phyloP scores from a whole-genome alignment of 2,329 filamentous ascomycete genomes.

The Colletotrichum agaves region DNA sequence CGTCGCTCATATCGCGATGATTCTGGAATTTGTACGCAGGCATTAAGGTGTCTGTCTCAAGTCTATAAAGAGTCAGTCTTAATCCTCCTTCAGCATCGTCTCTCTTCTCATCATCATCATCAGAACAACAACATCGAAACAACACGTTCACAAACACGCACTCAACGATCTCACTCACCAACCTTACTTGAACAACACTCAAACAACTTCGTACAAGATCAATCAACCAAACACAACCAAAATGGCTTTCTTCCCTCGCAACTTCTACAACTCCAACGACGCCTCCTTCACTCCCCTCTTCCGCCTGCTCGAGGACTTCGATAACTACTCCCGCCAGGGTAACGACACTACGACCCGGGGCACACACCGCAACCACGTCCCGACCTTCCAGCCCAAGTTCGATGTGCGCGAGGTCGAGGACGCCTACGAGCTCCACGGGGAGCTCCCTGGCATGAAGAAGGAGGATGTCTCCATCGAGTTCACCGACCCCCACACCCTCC shows the following conservation, averaged over 20 bases:
- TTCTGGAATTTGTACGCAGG: conserved; percentile 45
- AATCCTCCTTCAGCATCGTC: conserved; percentile 36
- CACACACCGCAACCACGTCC: conserved; percentile 46
- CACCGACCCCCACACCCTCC: conserved; percentile 78
- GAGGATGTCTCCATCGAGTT: conserved; percentile 83
- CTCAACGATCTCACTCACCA: background rate
- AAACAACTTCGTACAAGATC: background rate
- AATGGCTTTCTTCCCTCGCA: conserved; percentile 71
- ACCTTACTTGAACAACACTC: too few relatives aligned
- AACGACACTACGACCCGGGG: conserved; percentile 37
- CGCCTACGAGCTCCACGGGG: conserved; percentile 81
- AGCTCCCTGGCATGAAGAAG: conserved; percentile 80
- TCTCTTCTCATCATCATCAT: conserved; percentile 40
- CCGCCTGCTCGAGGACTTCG: conserved; percentile 72
- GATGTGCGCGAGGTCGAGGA: conserved; percentile 78
- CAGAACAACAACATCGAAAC: conserved; percentile 40
- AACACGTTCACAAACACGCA: conserved; percentile 16
- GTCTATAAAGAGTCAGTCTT: conserved; percentile 46
- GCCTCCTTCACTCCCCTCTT: conserved; percentile 69
- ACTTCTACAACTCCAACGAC: conserved; percentile 58
- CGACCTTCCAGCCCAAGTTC: conserved; percentile 79
- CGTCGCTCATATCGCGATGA: background rate
- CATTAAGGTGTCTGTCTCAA: conserved; percentile 20
- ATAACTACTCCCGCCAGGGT: conserved; percentile 61
- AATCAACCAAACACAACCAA: conserved; percentile 45